Conservation (phyloP, 306 rosid species). For the Lithocarpus polystachyus region DNA sequence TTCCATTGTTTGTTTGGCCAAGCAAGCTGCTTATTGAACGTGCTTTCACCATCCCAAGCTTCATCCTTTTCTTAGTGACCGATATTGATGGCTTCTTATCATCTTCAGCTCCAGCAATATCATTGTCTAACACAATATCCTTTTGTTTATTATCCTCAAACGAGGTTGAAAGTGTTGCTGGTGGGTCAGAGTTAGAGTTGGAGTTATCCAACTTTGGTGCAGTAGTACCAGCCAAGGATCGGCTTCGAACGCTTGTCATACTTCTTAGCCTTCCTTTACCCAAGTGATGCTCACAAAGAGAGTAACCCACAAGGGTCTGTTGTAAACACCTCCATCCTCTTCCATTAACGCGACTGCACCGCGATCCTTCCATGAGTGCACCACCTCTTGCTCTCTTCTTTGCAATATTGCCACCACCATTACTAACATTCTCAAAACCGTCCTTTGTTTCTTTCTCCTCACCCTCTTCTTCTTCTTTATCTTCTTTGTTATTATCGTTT, state of each 20-base stretch:
- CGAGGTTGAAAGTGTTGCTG: constrained; percentile 10
- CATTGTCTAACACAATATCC: neutral
- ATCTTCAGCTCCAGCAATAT: neutral
- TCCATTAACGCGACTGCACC: constrained; percentile 99
- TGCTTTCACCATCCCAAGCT: constrained; percentile 56
- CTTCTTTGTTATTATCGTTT: constrained; percentile 28
- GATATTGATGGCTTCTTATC: constrained; percentile 17
- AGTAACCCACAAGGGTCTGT: constrained; percentile 93
- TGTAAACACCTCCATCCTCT: constrained; percentile 97
- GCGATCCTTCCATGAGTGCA: constrained; percentile 81
- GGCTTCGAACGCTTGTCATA: constrained; percentile 73
- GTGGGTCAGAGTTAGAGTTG: neutral
- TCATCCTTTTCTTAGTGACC: constrained; percentile 31
- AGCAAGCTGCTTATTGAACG: constrained; percentile 63
- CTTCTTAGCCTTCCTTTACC: constrained; percentile 91
- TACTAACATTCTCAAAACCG: neutral
- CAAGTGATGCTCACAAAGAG: constrained; percentile 94
- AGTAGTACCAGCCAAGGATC: constrained; percentile 24
- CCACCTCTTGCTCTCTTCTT: constrained; percentile 50
- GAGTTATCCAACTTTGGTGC: neutral
- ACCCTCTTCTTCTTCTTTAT: constrained; percentile 29
- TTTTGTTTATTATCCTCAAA: constrained; percentile 11
- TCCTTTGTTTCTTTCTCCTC: constrained; percentile 5
- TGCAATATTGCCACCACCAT: neutral
- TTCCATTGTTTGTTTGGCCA: constrained; percentile 34